phyloP scores from a whole-genome alignment of 2,329 filamentous ascomycete genomes.

The Coniochaeta ligniaria region DNA sequence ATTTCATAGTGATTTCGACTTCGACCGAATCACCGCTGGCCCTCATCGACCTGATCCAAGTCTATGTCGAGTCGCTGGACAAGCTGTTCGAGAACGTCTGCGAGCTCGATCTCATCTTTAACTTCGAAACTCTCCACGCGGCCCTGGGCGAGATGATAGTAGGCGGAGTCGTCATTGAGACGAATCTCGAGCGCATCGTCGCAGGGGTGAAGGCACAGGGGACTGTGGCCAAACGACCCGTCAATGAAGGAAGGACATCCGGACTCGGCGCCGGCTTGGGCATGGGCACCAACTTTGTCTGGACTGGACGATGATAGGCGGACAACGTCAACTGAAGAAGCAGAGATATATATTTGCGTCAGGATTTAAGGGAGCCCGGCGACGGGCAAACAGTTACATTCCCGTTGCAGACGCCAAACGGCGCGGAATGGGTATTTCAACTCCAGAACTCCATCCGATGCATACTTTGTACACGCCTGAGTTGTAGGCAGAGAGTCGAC shows the following conservation, averaged over 20 bases:
- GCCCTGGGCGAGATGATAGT: slow-evolving; percentile 91
- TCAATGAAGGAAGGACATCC: slow-evolving; percentile 56
- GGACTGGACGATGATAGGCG: slow-evolving; percentile 28
- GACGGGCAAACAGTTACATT: background rate
- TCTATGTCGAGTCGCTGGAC: slow-evolving; percentile 94
- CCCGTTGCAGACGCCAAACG: background rate
- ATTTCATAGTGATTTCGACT: slow-evolving; percentile 97
- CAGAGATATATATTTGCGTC: background rate
- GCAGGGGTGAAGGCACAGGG: slow-evolving; percentile 74
- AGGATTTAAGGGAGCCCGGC: slow-evolving; percentile 10
- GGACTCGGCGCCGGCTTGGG: slow-evolving; percentile 42
- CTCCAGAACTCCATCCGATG: slow-evolving; percentile 24
- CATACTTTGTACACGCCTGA: slow-evolving; percentile 4
- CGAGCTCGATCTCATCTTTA: slow-evolving; percentile 97
- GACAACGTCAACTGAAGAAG: background rate
- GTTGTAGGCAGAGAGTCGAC: background rate
- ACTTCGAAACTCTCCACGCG: slow-evolving; percentile 94
- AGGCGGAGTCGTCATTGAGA: slow-evolving; percentile 90
- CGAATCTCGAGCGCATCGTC: slow-evolving; percentile 80
- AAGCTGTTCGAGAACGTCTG: slow-evolving; percentile 97
- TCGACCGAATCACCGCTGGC: slow-evolving; percentile 93
- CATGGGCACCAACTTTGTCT: slow-evolving; percentile 53
- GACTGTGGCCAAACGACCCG: slow-evolving; percentile 69
- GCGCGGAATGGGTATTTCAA: slow-evolving; percentile 15
- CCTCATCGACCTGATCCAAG: slow-evolving; percentile 92